These are phyloP conservation scores for Blastobotrys apis DNA, from an alignment of 1,139 yeast species.

Conservation along the genomic window DNA sequence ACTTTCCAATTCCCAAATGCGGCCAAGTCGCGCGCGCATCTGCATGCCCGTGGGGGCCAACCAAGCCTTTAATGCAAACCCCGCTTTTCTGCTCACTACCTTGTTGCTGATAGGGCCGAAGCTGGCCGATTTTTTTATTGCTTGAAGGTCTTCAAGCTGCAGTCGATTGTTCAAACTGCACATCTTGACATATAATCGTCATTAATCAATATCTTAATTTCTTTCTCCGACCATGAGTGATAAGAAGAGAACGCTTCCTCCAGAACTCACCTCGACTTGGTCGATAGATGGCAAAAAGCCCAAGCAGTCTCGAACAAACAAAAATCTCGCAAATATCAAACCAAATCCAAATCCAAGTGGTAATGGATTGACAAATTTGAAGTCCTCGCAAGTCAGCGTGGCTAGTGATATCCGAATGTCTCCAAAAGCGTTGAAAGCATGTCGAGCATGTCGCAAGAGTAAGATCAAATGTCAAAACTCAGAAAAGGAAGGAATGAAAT, in stretches of 20 bases:
- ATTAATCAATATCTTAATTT: not conserved
- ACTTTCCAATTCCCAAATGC: too few species aligned
- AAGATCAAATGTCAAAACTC: slow-evolving; percentile 57
- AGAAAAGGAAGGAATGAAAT: slow-evolving; percentile 40
- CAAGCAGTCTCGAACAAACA: not conserved
- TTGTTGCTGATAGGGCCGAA: too few species aligned
- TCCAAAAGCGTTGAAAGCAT: slow-evolving; percentile 46
- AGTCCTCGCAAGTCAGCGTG: slow-evolving; percentile 18
- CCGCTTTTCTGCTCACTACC: too few species aligned
- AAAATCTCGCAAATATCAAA: not conserved
- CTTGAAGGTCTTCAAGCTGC: too few species aligned
- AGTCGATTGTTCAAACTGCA: too few species aligned
- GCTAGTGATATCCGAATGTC: slow-evolving; percentile 12
- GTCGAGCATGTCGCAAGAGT: slow-evolving; percentile 58
- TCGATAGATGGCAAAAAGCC: not conserved
- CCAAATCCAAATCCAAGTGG: not conserved
- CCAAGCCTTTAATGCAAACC: too few species aligned
- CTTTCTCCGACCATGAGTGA: too few species aligned
- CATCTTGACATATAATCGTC: too few species aligned
- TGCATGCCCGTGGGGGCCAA: too few species aligned
- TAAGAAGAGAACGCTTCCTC: slow-evolving; percentile 1
- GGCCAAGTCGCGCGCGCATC: too few species aligned
- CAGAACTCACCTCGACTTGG: slow-evolving; percentile 1
- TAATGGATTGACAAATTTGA: not conserved
- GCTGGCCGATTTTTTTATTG: too few species aligned